Conservation (phyloP, 306 rosid species). For the Myrica gale region DNA sequence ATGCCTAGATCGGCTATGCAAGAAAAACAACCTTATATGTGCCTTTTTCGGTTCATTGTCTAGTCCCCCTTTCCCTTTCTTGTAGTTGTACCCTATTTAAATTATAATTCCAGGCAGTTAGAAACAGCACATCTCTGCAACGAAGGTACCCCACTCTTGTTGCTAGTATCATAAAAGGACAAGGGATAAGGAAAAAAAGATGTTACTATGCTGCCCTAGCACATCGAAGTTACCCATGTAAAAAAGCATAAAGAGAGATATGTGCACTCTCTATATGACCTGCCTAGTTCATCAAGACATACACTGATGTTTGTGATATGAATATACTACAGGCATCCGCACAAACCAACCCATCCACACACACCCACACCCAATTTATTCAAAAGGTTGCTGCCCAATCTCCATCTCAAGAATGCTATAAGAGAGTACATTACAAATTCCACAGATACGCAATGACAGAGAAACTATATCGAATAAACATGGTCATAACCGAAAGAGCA, state of each 20-base stretch:
- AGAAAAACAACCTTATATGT: neutral
- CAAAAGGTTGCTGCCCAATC: neutral
- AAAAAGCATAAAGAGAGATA: neutral
- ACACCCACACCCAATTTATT: neutral
- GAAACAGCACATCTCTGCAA: neutral
- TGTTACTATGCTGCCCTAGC: neutral
- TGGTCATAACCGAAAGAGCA: neutral
- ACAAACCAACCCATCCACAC: too few relatives aligned
- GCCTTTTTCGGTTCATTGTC: neutral
- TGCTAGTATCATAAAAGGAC: neutral
- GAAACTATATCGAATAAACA: neutral
- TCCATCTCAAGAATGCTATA: neutral
- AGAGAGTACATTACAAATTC: neutral
- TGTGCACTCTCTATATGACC: neutral
- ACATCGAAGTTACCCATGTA: neutral
- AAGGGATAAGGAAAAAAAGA: neutral
- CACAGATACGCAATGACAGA: neutral
- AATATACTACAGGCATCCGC: neutral
- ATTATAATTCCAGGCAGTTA: neutral
- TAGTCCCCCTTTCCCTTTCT: neutral
- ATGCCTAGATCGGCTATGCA: neutral
- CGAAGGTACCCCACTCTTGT: neutral
- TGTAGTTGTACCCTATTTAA: neutral
- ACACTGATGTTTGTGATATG: neutral
- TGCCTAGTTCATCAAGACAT: neutral